Evolutionary conservation across 805 yeast species (phyloP).

Genomic region (Kazachstania psychrophila): DNA sequence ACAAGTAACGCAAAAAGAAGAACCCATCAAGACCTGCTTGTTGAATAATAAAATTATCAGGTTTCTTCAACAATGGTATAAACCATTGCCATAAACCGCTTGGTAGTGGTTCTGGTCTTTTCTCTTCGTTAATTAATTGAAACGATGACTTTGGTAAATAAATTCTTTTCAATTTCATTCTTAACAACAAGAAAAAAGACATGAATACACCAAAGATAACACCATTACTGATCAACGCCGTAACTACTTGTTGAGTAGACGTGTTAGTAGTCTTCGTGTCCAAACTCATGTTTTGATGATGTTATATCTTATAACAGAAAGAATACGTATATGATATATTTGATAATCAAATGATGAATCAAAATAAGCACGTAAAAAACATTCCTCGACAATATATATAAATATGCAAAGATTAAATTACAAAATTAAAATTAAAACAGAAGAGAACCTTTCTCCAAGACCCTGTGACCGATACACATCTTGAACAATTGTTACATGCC

Average conservation of each 20-base stretch:
- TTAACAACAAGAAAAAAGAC: slow-evolving; percentile 49
- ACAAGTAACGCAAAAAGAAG: slow-evolving; percentile 73
- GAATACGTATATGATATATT: too few relatives aligned
- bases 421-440: too few relatives aligned
- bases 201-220: slow-evolving; percentile 56
- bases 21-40: slow-evolving; percentile 95
- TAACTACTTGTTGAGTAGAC: slow-evolving; percentile 66
- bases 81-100: slow-evolving; percentile 66
- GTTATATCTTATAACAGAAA: too few relatives aligned
- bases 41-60: slow-evolving; percentile 66
- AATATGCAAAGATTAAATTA: too few relatives aligned
- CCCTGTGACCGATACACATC: too few relatives aligned
- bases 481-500: too few relatives aligned
- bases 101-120: slow-evolving; percentile 68
- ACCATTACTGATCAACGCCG: slow-evolving; percentile 62
- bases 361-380: too few relatives aligned
- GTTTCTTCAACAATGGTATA: slow-evolving; percentile 48
- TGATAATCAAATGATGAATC: too few relatives aligned
- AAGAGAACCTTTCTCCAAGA: too few relatives aligned
- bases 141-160: slow-evolving; percentile 75
- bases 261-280: slow-evolving; percentile 25
- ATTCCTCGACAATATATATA: too few relatives aligned
- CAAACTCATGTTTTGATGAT: too few relatives aligned
- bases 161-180: slow-evolving; percentile 63
- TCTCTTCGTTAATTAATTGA: slow-evolving; percentile 48